phyloP scores from a whole-genome alignment of 1,284 basidiomycete genomes.

The Leccinum subrobustum region DNA sequence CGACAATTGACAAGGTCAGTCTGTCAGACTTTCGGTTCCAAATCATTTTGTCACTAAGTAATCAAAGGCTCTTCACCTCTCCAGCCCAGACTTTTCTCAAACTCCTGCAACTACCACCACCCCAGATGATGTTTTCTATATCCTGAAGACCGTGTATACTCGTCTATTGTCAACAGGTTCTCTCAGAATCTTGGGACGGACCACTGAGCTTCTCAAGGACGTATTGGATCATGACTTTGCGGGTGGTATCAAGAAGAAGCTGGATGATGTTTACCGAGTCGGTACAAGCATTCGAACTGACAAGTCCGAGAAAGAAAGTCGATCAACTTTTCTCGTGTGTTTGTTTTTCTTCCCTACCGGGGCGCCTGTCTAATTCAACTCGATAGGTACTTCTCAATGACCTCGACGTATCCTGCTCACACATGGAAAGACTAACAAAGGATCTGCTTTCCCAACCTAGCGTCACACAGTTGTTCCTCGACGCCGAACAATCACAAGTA shows the following conservation, averaged over 20 bases:
- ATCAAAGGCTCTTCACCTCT: slow-evolving; percentile 66
- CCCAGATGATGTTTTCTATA: slow-evolving; percentile 93
- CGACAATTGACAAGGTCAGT: slow-evolving; percentile 81
- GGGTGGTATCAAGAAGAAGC: slow-evolving; percentile 73
- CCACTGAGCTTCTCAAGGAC: slow-evolving; percentile 63
- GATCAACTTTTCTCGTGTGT: slow-evolving; percentile 78
- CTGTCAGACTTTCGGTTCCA: neutral
- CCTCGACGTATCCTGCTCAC: slow-evolving; percentile 81
- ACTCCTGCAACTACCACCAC: slow-evolving; percentile 63
- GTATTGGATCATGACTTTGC: slow-evolving; percentile 82
- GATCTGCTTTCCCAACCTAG: slow-evolving; percentile 61
- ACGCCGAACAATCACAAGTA: slow-evolving; percentile 52
- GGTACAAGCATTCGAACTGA: slow-evolving; percentile 55
- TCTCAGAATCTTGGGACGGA: slow-evolving; percentile 53
- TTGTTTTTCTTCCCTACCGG: neutral
- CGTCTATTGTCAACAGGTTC: slow-evolving; percentile 78
- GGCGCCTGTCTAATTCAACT: slow-evolving; percentile 2
- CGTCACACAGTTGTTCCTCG: slow-evolving; percentile 71
- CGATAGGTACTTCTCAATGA: slow-evolving; percentile 83
- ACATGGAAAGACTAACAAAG: slow-evolving; percentile 78
- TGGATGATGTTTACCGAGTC: slow-evolving; percentile 84
- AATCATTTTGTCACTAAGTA: slow-evolving; percentile 2
- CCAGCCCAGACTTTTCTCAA: slow-evolving; percentile 67
- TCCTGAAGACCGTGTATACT: slow-evolving; percentile 80
- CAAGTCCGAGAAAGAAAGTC: slow-evolving; percentile 75